Base-by-base conservation (phyloP, 2,329 filamentous ascomycete genomes). In the Clonostachys byssicola region DNA sequence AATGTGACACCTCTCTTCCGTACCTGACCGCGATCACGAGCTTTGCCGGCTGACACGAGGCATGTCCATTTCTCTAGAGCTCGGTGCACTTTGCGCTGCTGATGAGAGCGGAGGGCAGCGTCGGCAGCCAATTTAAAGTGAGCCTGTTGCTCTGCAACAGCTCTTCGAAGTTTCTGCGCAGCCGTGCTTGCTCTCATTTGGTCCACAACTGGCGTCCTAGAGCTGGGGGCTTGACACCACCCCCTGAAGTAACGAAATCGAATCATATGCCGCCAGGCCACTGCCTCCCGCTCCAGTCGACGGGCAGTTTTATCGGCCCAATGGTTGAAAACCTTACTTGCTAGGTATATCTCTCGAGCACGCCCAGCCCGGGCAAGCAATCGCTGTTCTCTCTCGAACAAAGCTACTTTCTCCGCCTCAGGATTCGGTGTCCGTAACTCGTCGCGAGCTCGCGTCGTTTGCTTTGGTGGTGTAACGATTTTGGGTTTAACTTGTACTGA, bases 221-320 rank as follows among this genome's bases (percentile, higher is more conserved):
- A 56, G 33, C 50, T 57, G 13, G 66, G 65, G 7, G 57, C 56
- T 44, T 64, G 60, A 34, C 56, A 62, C 66, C 66, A 70, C 36
- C 59, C 59, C 39, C 57, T 56, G 46, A 69, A 70, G 47, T 62
- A 69, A 12, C 70, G 68, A 49, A 70, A 81, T 47, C 85, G 75
- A 46, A 94, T 68, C 50, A 92, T 81, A 60, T 89, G 86, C 51
- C 81, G 74, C 51, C 86, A 77, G 17, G 88, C 89, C 40, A 82
- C 74, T 5, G 78, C 80, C 5, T 87, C 89, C 39, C 81, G 78
- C 51, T 82, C 76, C 14, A 83, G 71, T 57, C 89, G 81, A 13
- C 88, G 81, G 6, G 74, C 76, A 12, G 87, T 77, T 44, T 77
- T 72, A 47, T 78, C 76, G 12, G 79, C 78, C 89, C 89, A 95